phyloP scores from a whole-genome alignment of 108 stramenopile species.

The Discostella stelligeroides region DNA sequence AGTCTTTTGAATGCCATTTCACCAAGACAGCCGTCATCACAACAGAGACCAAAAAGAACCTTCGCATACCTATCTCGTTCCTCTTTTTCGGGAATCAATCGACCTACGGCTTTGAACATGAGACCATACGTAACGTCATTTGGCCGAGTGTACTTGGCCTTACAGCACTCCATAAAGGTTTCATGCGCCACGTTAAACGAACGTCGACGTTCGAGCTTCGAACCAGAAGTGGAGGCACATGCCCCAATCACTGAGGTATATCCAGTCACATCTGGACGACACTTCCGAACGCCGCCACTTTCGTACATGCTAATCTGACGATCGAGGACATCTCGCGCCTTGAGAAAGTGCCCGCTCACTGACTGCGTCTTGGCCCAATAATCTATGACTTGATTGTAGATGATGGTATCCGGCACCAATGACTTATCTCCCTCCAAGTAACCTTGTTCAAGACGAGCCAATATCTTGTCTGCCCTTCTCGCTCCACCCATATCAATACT shows the following conservation, averaged over 20 bases:
- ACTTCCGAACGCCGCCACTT: slow-evolving; percentile 32
- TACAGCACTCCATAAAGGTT: slow-evolving; percentile 63
- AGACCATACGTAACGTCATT: slow-evolving; percentile 86
- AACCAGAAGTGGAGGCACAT: slow-evolving; percentile 56
- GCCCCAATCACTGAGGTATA: slow-evolving; percentile 67
- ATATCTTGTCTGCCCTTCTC: slow-evolving; percentile 61
- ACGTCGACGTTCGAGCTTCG: slow-evolving; percentile 37
- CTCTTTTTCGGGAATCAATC: slow-evolving; percentile 43
- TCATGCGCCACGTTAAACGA: slow-evolving; percentile 69
- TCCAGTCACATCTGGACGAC: slow-evolving; percentile 75
- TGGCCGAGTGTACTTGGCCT: slow-evolving; percentile 42
- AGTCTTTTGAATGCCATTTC: slow-evolving; percentile 67
- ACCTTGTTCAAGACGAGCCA: slow-evolving; percentile 48
- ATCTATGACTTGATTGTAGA: slow-evolving; percentile 80
- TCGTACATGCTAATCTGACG: slow-evolving; percentile 60
- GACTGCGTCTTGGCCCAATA: slow-evolving; percentile 65
- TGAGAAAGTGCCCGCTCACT: slow-evolving; percentile 48
- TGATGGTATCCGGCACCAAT: slow-evolving; percentile 59
- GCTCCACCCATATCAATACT: slow-evolving; percentile 43
- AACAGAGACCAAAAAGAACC: slow-evolving; percentile 47
- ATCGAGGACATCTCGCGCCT: slow-evolving; percentile 71
- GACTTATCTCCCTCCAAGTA: slow-evolving; percentile 43
- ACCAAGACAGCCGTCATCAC: slow-evolving; percentile 49
- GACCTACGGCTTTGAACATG: slow-evolving; percentile 73
- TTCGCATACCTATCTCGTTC: slow-evolving; percentile 46